A percentile compares a stretch with the other conserved stretches of the same genome.
Conservation (phyloP, 2,329 filamentous ascomycete genomes). For the Neonectria ditissima region DNA sequence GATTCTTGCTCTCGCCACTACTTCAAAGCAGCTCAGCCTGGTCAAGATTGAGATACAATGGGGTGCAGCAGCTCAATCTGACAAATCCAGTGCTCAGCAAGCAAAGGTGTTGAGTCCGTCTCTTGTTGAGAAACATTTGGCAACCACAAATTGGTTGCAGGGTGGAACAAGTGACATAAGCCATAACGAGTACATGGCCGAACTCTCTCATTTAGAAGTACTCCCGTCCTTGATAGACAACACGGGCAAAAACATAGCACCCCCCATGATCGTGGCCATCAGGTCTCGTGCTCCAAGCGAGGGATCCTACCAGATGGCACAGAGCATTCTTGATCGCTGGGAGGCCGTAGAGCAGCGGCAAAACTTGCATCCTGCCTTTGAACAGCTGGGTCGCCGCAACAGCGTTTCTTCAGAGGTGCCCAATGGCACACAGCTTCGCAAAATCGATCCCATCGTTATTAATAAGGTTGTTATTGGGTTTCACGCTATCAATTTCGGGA, state of each 20-base stretch:
- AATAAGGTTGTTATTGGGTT: constrained; percentile 79
- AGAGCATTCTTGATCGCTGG: constrained; percentile 87
- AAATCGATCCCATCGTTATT: constrained; percentile 75
- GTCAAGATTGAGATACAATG: constrained; percentile 81
- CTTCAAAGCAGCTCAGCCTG: constrained; percentile 78
- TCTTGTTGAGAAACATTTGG: constrained; percentile 67
- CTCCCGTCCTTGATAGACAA: constrained; percentile 74
- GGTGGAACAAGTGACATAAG: constrained; percentile 57
- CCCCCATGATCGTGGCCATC: constrained; percentile 77
- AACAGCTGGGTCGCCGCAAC: constrained; percentile 77
- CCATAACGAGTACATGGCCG: constrained; percentile 65
- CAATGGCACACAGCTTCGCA: constrained; percentile 62
- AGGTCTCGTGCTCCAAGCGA: constrained; percentile 71
- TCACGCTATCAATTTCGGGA: constrained; percentile 76
- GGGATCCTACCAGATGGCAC: constrained; percentile 71
- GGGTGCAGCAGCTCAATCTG: constrained; percentile 64
- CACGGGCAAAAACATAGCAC: constrained; percentile 64
- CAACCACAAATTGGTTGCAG: constrained; percentile 68
- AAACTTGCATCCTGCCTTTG: constrained; percentile 79
- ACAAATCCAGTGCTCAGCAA: constrained; percentile 63
- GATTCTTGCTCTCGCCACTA: constrained; percentile 75
- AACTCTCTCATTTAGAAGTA: constrained; percentile 81
- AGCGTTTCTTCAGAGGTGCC: constrained; percentile 54
- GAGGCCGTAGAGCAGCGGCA: constrained; percentile 78
- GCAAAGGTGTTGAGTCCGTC: constrained; percentile 62